Conservation (phyloP, 2,329 filamentous ascomycete genomes). For the Periconia macrospinosa region DNA sequence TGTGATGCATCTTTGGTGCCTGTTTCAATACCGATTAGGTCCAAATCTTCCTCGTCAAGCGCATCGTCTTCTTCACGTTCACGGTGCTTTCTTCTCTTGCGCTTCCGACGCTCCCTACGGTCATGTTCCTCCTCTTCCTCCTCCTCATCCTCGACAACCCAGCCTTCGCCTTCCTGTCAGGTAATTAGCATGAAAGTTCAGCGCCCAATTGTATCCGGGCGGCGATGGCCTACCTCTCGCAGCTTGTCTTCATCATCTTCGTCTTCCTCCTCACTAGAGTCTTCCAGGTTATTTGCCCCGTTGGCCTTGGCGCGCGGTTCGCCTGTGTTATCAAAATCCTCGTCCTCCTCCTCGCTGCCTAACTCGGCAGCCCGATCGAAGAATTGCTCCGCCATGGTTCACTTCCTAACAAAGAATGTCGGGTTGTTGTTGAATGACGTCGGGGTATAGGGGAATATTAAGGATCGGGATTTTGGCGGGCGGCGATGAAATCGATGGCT, state of each 20-base stretch:
- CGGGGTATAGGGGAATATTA: background rate
- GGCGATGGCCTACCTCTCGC: constrained; percentile 26
- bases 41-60: constrained; percentile 93
- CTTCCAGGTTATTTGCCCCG: constrained; percentile 35
- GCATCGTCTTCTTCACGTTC: constrained; percentile 80
- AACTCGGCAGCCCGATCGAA: constrained; percentile 85
- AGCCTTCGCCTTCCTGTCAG: constrained; percentile 81
- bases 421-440: constrained; percentile 18
- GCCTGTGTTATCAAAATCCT: constrained; percentile 38
- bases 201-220: background rate
- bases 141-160: constrained; percentile 92
- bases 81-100: constrained; percentile 73
- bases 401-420: constrained; percentile 24
- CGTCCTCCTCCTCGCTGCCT: constrained; percentile 59
- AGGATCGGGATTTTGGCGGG: background rate
- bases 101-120: constrained; percentile 59
- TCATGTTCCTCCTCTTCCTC: constrained; percentile 64
- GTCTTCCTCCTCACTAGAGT: constrained; percentile 45
- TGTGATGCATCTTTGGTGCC: constrained; percentile 68
- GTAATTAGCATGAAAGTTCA: constrained; percentile 15
- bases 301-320: constrained; percentile 27
- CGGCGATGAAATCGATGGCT: constrained; percentile 5
- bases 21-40: constrained; percentile 84
- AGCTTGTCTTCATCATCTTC: constrained; percentile 43
- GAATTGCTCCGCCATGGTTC: constrained; percentile 57